phyloP scores from a whole-genome alignment of 306 rosid species.

The Lablab purpureus region DNA sequence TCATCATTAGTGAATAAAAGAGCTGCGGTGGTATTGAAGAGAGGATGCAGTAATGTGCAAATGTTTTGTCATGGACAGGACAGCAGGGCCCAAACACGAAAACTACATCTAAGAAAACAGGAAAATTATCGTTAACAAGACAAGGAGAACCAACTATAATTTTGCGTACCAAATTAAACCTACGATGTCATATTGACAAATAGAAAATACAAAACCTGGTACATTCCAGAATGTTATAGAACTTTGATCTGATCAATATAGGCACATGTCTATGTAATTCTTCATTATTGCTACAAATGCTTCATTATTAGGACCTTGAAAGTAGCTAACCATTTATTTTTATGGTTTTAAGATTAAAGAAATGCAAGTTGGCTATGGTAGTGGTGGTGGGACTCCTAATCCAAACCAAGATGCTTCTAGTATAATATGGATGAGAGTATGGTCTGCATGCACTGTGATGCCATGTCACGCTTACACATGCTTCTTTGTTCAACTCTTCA shows the following conservation, averaged over 20 bases:
- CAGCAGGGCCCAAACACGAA: neutral
- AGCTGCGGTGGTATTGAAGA: neutral
- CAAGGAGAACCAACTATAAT: slow-evolving; percentile 29
- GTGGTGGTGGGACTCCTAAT: neutral
- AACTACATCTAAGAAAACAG: neutral
- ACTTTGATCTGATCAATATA: neutral
- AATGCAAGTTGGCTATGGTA: neutral
- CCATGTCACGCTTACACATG: too few relatives aligned
- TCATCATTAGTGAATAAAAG: neutral
- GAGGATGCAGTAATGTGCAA: neutral
- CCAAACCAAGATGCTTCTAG: neutral
- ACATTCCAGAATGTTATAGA: slow-evolving; percentile 41
- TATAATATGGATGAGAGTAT: neutral
- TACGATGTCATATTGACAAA: neutral
- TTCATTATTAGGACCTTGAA: neutral
- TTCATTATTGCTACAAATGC: neutral
- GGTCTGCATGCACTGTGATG: neutral
- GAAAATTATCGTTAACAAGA: neutral
- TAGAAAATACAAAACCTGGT: slow-evolving; percentile 26
- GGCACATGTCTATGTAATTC: neutral
- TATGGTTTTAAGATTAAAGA: neutral
- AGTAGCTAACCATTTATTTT: neutral
- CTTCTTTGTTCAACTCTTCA: too few relatives aligned
- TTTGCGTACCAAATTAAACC: slow-evolving; percentile 1
- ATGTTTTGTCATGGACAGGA: neutral